Percentiles rank a stretch among this genome's conserved stretches.
These are phyloP conservation scores for Ophiocytium majus DNA, from an alignment of 352 stramenopile species.

Conservation along the genomic window DNA sequence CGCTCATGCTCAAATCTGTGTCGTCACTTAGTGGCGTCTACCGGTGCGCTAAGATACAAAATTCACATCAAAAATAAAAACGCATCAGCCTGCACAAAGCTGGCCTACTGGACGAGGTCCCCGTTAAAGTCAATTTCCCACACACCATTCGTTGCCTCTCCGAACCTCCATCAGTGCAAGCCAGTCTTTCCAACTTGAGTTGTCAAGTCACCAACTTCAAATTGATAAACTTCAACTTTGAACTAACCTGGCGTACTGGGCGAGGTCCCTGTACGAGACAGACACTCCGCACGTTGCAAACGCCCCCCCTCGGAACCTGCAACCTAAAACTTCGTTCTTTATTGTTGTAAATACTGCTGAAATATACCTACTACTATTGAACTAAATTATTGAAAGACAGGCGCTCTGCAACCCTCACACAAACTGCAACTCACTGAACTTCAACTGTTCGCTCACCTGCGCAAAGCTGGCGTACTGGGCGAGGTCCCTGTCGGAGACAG, in stretches of 20 bases:
- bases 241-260: no score
- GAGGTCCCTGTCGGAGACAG: not conserved
- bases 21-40: no score
- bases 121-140: not conserved
- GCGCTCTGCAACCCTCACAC: not conserved
- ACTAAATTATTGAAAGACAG: conserved; percentile 12
- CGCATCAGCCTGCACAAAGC: conserved; percentile 55
- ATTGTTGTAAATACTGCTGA: not conserved
- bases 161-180: not conserved
- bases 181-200: not conserved
- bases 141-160: conserved; percentile 46
- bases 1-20: no score
- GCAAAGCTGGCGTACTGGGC: no score
- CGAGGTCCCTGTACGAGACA: not conserved
- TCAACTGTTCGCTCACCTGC: no score
- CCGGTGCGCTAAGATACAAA: conserved; percentile 51
- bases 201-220: not conserved
- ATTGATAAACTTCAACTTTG: no score
- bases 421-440: no score
- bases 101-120: no score
- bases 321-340: not conserved
- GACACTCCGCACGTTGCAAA: not conserved
- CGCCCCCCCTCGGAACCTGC: not conserved
- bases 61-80: conserved; percentile 62
- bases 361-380: conserved; percentile 3